Evolutionary conservation across 2,329 filamentous ascomycete genomes (phyloP).

Genomic region (Aspergillus fijiensis): DNA sequence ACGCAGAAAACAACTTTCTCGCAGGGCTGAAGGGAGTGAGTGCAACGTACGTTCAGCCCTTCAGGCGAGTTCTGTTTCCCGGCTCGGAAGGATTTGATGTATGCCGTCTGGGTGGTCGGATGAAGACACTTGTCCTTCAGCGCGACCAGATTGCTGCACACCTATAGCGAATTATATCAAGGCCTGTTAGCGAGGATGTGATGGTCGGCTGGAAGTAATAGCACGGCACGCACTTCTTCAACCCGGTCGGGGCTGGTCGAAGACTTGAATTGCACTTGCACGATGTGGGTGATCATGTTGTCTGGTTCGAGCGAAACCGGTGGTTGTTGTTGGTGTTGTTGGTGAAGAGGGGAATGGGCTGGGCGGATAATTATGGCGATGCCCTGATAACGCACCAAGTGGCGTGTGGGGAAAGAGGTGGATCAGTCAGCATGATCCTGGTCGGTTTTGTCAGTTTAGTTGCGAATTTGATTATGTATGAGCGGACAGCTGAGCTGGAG

Average conservation of each 20-base stretch:
- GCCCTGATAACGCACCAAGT: not conserved
- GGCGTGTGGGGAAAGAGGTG: not conserved
- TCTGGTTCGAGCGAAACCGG: not conserved
- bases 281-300: slow-evolving; percentile 59
- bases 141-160: slow-evolving; percentile 56
- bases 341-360: not conserved
- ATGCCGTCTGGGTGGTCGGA: slow-evolving; percentile 57
- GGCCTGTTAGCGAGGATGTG: not conserved
- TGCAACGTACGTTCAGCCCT: slow-evolving; percentile 54
- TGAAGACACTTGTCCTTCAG: slow-evolving; percentile 61
- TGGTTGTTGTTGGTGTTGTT: not conserved
- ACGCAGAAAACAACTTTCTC: not conserved
- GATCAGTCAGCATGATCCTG: not conserved
- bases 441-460: not conserved
- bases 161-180: slow-evolving; percentile 43
- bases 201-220: not conserved
- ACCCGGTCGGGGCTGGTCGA: slow-evolving; percentile 50
- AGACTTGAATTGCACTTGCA: slow-evolving; percentile 65
- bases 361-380: not conserved
- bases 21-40: not conserved
- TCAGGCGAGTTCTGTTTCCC: slow-evolving; percentile 64
- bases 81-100: slow-evolving; percentile 60
- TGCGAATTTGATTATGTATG: too few species aligned
- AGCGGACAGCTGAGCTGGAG: too few species aligned
- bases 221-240: slow-evolving; percentile 51